phyloP scores from a whole-genome alignment of 2,329 filamentous ascomycete species.

The Tolypocladium nubicola region DNA sequence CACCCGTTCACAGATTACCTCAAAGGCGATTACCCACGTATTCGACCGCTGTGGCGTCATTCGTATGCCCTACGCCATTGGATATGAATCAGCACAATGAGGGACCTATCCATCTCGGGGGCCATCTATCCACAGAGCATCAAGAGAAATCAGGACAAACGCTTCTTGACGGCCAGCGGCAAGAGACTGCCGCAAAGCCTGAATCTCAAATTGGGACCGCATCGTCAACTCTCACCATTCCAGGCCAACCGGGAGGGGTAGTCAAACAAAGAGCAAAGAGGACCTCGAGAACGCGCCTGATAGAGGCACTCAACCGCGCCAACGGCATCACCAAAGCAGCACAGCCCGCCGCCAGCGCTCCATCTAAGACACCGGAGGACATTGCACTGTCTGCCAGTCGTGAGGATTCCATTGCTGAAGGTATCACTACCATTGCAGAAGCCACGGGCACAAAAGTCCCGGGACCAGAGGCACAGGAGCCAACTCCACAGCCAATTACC shows the following conservation, averaged over 20 bases:
- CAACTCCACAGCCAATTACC: neutral
- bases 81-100: neutral
- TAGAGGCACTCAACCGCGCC: neutral
- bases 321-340: neutral
- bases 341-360: neutral
- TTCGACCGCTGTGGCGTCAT: neutral
- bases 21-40: neutral
- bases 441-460: neutral
- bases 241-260: neutral
- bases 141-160: neutral
- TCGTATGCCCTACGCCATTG: neutral
- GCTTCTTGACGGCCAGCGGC: neutral
- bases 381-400: neutral
- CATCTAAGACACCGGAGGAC: neutral
- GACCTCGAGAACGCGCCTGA: neutral
- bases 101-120: neutral
- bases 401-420: neutral
- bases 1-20: neutral
- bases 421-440: neutral
- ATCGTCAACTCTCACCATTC: neutral
- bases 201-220: neutral
- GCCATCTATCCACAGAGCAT: neutral
- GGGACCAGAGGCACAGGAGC: no score
- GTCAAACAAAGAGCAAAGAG: neutral
- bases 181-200: neutral